Evolutionary conservation across 768 basidiomycete genomes (phyloP).

Genomic region (Megacollybia marginata): DNA sequence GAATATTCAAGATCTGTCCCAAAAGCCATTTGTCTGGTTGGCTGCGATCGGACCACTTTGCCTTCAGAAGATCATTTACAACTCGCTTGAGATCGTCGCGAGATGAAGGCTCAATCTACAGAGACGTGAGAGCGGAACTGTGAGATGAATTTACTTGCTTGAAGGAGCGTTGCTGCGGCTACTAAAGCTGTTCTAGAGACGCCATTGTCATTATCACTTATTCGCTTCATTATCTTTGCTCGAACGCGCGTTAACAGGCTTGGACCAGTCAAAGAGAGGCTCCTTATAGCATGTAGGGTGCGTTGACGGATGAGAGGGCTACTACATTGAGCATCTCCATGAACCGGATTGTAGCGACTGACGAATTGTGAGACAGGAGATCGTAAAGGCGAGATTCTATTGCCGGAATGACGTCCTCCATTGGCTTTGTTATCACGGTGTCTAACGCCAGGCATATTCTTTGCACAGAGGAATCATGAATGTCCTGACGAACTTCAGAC

Average conservation of each 20-base stretch:
- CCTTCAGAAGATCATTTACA: no score
- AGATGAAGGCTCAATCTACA: no score
- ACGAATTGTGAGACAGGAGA: constrained; percentile 71
- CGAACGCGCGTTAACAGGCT: constrained; percentile 38
- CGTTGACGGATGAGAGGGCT: constrained; percentile 58
- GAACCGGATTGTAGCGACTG: constrained; percentile 30
- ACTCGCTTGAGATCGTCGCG: no score
- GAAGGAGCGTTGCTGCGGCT: background rate
- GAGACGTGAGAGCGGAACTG: no score
- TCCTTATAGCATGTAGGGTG: constrained; percentile 50
- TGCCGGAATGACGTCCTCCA: constrained; percentile 68
- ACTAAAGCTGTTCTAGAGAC: constrained; percentile 18
- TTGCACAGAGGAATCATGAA: constrained; percentile 49
- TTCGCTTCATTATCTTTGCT: constrained; percentile 27
- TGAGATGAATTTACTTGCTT: no score
- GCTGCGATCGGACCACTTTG: no score
- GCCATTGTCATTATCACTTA: constrained; percentile 34
- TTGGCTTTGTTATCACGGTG: constrained; percentile 52
- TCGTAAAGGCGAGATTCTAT: constrained; percentile 58
- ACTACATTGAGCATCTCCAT: constrained; percentile 1
- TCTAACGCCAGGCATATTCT: constrained; percentile 70
- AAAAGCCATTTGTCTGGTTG: no score
- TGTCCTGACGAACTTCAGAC: constrained; percentile 40
- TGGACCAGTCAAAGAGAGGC: constrained; percentile 38
- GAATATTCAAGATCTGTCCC: no score